Percentiles rank a stretch among this genome's conserved stretches.
Conservation (phyloP, 75 land plant genomes). For the Azolla pinnata region DNA sequence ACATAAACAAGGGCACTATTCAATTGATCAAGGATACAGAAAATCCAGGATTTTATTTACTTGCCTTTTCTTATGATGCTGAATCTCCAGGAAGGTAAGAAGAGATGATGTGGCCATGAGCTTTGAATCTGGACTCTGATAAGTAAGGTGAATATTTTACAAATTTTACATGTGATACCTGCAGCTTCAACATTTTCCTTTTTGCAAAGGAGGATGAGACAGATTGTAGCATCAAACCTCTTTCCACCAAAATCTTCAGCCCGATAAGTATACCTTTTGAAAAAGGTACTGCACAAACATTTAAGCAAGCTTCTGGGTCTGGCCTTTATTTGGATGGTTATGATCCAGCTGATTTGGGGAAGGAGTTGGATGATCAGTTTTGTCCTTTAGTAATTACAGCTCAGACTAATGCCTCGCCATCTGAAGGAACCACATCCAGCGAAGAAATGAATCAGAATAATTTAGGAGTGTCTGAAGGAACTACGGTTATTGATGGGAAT, state of each 20-base stretch:
- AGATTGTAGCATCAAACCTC: slow-evolving; percentile 42
- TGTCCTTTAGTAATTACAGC: slow-evolving; percentile 70
- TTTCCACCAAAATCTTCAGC: slow-evolving; percentile 36
- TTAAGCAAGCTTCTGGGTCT: slow-evolving; percentile 75
- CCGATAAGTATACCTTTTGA: slow-evolving; percentile 58
- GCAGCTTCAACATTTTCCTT: slow-evolving; percentile 71
- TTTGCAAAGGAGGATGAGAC: slow-evolving; percentile 61
- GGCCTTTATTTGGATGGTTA: slow-evolving; percentile 63
- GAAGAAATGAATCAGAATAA: too few relatives aligned
- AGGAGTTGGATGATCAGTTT: slow-evolving; percentile 41
- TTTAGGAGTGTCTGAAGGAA: slow-evolving; percentile 16
- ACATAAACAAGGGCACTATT: slow-evolving; percentile 11
- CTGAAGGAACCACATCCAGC: too few relatives aligned
- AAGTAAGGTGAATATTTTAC: neutral
- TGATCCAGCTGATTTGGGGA: slow-evolving; percentile 41
- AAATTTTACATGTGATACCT: neutral
- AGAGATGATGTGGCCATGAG: neutral
- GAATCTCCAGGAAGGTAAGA: slow-evolving; percentile 11
- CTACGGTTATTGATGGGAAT: slow-evolving; percentile 12
- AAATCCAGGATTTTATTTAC: slow-evolving; percentile 13
- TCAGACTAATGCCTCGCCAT: slow-evolving; percentile 42
- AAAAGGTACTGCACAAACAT: slow-evolving; percentile 72
- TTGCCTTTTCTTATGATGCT: slow-evolving; percentile 12
- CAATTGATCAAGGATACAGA: slow-evolving; percentile 7
- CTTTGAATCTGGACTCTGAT: neutral